These are phyloP conservation scores for Erythrobasidium hasegawianum DNA, from an alignment of 1,284 basidiomycete species.

Conservation along the genomic window DNA sequence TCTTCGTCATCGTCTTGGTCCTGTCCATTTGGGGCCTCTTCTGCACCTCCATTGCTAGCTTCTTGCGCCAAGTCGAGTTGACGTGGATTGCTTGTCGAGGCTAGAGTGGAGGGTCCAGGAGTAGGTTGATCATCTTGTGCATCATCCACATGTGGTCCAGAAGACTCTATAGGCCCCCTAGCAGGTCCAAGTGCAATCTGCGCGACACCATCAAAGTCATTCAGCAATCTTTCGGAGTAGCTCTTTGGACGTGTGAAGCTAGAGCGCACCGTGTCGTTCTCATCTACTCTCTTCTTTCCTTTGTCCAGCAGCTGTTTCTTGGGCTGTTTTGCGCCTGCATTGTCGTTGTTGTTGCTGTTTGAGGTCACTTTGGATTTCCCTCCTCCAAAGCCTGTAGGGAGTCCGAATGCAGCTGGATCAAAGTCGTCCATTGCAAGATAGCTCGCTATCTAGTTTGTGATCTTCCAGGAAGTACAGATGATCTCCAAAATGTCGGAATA, in stretches of 20 bases:
- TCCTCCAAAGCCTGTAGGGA: slow-evolving; percentile 16
- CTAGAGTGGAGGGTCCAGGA: slow-evolving; percentile 22
- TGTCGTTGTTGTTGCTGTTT: no score
- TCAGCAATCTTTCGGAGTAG: neutral
- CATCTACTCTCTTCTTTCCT: slow-evolving; percentile 3
- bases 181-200: no score
- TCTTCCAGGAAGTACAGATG: no score
- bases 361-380: slow-evolving; percentile 17
- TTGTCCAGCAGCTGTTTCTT: slow-evolving; percentile 8
- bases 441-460: no score
- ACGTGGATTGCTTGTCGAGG: slow-evolving; percentile 1
- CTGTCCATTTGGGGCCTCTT: slow-evolving; percentile 47
- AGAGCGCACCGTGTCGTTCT: neutral
- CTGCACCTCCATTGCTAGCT: slow-evolving; percentile 40
- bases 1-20: slow-evolving; percentile 50
- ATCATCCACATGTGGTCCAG: neutral
- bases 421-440: slow-evolving; percentile 15
- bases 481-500: neutral
- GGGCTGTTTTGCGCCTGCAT: slow-evolving; percentile 7
- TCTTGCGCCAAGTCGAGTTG: slow-evolving; percentile 4
- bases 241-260: neutral
- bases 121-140: neutral
- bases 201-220: no score
- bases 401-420: slow-evolving; percentile 28
- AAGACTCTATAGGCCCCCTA: no score